Evolutionary conservation across 768 basidiomycete species (phyloP), one percentile per base, ranked within the genome.

Genomic region (Chalciporus pseudorubinellus): DNA sequence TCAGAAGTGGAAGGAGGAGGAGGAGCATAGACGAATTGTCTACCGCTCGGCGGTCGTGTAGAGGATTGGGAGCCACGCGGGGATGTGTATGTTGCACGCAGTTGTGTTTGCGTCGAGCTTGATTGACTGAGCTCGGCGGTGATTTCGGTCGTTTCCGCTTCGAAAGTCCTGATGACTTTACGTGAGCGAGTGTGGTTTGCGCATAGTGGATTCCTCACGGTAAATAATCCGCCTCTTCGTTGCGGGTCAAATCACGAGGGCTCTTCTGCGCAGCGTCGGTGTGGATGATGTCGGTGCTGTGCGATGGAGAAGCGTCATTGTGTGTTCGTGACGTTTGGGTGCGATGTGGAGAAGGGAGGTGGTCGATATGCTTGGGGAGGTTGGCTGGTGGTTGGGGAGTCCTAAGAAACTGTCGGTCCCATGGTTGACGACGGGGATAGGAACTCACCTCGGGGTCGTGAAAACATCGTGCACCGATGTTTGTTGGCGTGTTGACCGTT

Each of bases 1-100:
- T 80, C 71, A 4, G 74, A 70, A 6, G 71, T 42, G 6, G 79
- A 69, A 3, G 88, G 89, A 0, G 87, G 81, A 10, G 63, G 48
- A n/a, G 54, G 50, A 1, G 66, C 65, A 52, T 86, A 90, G 29
- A 68, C 60, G 60, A 80, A 82, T 28, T 45, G 22, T 12, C 50
- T 56, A 36, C 56, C 43, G 9, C 24, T 46, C 4, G 28, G 46
- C 10, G 48, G 24, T 2, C 11, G 24, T n/a, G 33, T 18, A 4
- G 46, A 43, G n/a, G 57, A 45, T 18, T 52, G 58, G 19, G 58
- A 44, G 12, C 12, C 34, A 1, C 22, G 6, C 33, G 44, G 51
- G 16, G 52, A 57, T 24, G 47, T 48, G 46, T 59, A 59, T 2
- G 61, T 67, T 9, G 65, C 65, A 19, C n/a, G 34, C 28, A 43